A percentile compares a stretch with the other conserved stretches of the same genome.
Conservation (phyloP, 2,329 filamentous ascomycete species). For the Claviceps quebecensis region DNA sequence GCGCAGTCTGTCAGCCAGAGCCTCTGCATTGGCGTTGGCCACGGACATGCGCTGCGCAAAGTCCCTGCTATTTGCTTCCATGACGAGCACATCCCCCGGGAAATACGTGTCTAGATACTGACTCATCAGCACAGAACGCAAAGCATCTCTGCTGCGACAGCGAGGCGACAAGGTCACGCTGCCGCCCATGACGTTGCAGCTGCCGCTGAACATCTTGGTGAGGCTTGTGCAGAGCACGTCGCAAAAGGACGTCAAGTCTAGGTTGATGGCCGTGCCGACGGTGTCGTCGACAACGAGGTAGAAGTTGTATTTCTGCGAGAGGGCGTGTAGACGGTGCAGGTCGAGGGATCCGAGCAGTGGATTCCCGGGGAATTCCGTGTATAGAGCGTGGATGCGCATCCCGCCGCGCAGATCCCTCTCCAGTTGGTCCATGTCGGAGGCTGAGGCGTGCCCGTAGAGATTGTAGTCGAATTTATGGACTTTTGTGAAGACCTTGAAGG, state of each 20-base stretch:
- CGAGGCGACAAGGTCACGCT: constrained; percentile 29
- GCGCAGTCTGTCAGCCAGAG: constrained; percentile 14
- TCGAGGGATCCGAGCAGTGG: constrained; percentile 18
- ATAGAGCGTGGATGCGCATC: constrained; percentile 27
- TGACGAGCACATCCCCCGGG: constrained; percentile 12
- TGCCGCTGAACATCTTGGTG: constrained; percentile 42
- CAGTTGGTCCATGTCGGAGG: constrained; percentile 25
- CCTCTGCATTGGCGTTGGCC: constrained; percentile 14
- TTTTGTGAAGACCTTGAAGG: constrained; percentile 16
- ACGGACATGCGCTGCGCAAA: constrained; percentile 21
- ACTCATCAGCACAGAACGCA: constrained; percentile 14
- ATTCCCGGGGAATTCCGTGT: constrained; percentile 28
- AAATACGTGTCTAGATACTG: constrained; percentile 13
- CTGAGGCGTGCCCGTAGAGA: constrained; percentile 28
- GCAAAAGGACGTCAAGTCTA: constrained; percentile 29
- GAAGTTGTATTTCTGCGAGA: constrained; percentile 24
- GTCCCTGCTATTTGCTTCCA: constrained; percentile 25
- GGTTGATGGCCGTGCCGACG: constrained; percentile 28
- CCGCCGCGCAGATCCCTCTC: constrained; percentile 22
- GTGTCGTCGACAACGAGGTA: constrained; percentile 32
- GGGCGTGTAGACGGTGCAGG: constrained; percentile 12
- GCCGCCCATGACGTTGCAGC: constrained; percentile 38
- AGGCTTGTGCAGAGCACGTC: constrained; percentile 37
- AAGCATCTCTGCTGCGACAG: constrained; percentile 18
- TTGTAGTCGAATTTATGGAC: constrained; percentile 19